Percentiles rank a stretch among this genome's conserved stretches.
Evolutionary conservation across 192 early-diverging fungal genomes (phyloP).

Genomic region (Linnemannia elongata): DNA sequence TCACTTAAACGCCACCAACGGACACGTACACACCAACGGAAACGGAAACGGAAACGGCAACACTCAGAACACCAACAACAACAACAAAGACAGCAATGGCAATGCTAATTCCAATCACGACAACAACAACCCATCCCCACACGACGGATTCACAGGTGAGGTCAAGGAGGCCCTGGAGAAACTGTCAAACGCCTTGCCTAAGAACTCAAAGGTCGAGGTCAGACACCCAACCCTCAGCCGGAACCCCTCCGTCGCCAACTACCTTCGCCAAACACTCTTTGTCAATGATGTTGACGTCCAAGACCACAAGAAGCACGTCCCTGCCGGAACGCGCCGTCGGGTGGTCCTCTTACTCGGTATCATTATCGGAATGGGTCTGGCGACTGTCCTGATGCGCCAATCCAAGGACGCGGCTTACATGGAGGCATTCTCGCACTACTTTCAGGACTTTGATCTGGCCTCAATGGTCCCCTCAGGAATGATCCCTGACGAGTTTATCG

Average conservation of each 20-base stretch:
- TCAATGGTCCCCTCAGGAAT: conserved; percentile 75
- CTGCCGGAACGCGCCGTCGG: conserved; percentile 48
- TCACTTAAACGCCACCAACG: neutral
- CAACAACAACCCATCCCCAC: neutral
- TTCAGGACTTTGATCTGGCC: conserved; percentile 74
- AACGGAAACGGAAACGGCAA: neutral
- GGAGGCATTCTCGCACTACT: conserved; percentile 45
- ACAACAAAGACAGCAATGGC: neutral
- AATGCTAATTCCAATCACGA: neutral
- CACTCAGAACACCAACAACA: neutral
- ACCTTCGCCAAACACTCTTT: conserved; percentile 41
- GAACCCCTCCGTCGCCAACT: conserved; percentile 47
- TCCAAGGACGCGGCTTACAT: conserved; percentile 61
- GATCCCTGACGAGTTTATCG: conserved; percentile 77
- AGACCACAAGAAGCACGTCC: conserved; percentile 24
- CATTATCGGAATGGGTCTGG: conserved; percentile 66
- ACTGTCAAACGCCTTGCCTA: conserved; percentile 26
- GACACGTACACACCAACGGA: neutral
- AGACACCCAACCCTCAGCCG: conserved; percentile 42
- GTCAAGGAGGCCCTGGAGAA: conserved; percentile 29
- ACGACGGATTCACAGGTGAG: neutral
- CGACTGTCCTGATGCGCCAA: conserved; percentile 59
- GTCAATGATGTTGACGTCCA: conserved; percentile 15
- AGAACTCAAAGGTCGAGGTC: conserved; percentile 22
- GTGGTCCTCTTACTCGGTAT: conserved; percentile 69